A percentile compares a stretch with the other conserved stretches of the same genome.
phyloP scores from a whole-genome alignment of 345 rosid genomes.

The Murraya koenigii region DNA sequence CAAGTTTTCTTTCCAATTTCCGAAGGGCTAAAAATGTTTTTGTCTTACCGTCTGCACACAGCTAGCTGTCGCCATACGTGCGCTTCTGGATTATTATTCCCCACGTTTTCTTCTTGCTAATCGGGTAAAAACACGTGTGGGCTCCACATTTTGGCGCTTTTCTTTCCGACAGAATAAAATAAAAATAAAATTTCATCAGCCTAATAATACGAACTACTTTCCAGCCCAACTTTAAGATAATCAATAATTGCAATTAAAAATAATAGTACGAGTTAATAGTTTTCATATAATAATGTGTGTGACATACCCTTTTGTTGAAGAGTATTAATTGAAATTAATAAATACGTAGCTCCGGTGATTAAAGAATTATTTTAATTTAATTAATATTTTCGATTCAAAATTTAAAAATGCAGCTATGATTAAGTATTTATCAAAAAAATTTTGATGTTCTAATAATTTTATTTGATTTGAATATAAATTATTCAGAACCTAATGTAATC shows the following conservation, averaged over 20 bases:
- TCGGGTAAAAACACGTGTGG: neutral
- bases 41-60: neutral
- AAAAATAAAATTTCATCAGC: neutral
- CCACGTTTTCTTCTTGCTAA: conserved; percentile 1
- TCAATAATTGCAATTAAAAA: neutral
- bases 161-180: conserved; percentile 3
- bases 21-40: neutral
- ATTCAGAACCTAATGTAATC: too few species aligned
- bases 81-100: conserved; percentile 5
- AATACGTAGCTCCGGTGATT: too few species aligned
- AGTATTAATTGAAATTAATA: too few species aligned
- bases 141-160: neutral
- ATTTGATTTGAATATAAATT: too few species aligned
- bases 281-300: too few species aligned
- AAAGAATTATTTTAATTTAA: too few species aligned
- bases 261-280: too few species aligned
- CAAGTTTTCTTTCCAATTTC: neutral
- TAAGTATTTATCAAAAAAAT: too few species aligned
- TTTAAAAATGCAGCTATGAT: too few species aligned
- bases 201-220: neutral
- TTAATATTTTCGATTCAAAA: too few species aligned
- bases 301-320: too few species aligned
- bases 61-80: conserved; percentile 27
- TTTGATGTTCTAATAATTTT: too few species aligned
- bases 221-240: neutral